Percentiles rank a stretch among this genome's conserved stretches.
Conservation (phyloP, 2,329 filamentous ascomycete genomes). For the Dendrostoma leiphaemia region DNA sequence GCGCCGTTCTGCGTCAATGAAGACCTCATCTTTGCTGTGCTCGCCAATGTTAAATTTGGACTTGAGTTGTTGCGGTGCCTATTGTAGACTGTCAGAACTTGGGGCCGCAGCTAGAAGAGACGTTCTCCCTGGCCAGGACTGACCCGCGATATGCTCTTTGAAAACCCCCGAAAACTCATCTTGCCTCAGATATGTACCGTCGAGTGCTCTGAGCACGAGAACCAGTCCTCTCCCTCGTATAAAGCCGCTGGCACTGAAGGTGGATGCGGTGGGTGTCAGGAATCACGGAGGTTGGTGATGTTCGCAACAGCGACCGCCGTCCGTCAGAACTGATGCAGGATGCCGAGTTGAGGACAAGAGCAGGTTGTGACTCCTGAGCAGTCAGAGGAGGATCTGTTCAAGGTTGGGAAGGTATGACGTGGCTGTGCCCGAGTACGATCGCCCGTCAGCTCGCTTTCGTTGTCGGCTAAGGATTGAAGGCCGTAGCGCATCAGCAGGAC, state of each 20-base stretch:
- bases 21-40: slow-evolving; percentile 90
- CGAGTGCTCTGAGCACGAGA: background rate
- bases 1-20: slow-evolving; percentile 88
- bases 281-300: background rate
- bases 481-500: slow-evolving; percentile 11
- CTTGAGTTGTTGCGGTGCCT: slow-evolving; percentile 91
- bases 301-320: background rate
- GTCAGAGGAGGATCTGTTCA: background rate
- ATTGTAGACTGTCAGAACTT: slow-evolving; percentile 24
- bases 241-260: too few relatives aligned
- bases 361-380: background rate
- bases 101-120: background rate
- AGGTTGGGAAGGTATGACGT: slow-evolving; percentile 3
- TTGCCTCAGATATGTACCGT: slow-evolving; percentile 10
- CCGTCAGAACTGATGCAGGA: background rate
- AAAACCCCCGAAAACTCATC: slow-evolving; percentile 98
- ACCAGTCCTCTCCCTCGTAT: background rate
- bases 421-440: slow-evolving; percentile 11
- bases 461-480: slow-evolving; percentile 3
- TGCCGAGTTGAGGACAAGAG: background rate
- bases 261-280: background rate
- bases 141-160: slow-evolving; percentile 85
- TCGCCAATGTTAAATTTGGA: slow-evolving; percentile 94
- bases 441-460: slow-evolving; percentile 9
- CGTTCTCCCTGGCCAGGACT: slow-evolving; percentile 26